These are phyloP conservation scores for Ustilago vetiveriae DNA, from an alignment of 1,284 basidiomycete species.

Conservation along the genomic window DNA sequence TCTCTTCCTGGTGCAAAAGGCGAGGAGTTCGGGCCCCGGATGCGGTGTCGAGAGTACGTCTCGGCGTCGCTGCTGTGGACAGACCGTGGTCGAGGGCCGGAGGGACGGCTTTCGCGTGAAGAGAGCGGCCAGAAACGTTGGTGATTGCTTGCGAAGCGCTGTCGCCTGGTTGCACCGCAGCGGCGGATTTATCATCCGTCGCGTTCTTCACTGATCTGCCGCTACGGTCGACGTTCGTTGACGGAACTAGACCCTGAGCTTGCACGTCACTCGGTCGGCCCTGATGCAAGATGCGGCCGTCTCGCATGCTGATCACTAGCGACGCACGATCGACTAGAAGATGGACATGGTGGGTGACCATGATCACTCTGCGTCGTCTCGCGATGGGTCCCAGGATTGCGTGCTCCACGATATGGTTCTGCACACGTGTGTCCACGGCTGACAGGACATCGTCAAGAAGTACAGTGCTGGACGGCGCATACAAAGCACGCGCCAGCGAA, in stretches of 20 bases:
- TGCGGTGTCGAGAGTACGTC: constrained; percentile 5
- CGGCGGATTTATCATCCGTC: no score
- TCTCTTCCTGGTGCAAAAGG: constrained; percentile 53
- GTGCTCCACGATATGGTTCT: constrained; percentile 69
- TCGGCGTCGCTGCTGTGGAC: background rate
- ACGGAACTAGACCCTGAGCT: constrained; percentile 4
- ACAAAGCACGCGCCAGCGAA: constrained; percentile 59
- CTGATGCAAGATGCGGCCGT: constrained; percentile 20
- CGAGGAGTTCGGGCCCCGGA: constrained; percentile 36
- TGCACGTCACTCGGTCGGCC: constrained; percentile 25
- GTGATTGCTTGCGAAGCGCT: background rate
- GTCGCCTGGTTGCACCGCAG: background rate
- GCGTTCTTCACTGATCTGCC: no score
- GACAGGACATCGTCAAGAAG: constrained; percentile 64
- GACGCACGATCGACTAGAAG: constrained; percentile 39
- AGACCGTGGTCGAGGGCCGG: background rate
- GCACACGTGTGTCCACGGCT: constrained; percentile 73
- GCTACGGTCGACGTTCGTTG: background rate
- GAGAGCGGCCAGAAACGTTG: background rate
- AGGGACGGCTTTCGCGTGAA: background rate
- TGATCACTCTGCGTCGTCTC: constrained; percentile 74
- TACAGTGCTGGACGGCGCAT: constrained; percentile 54
- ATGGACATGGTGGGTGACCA: constrained; percentile 75
- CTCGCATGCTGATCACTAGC: constrained; percentile 55
- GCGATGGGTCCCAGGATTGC: constrained; percentile 50